Evolutionary conservation across 2,329 filamentous ascomycete genomes (phyloP).

Genomic region (Metarhizium guizhouense): DNA sequence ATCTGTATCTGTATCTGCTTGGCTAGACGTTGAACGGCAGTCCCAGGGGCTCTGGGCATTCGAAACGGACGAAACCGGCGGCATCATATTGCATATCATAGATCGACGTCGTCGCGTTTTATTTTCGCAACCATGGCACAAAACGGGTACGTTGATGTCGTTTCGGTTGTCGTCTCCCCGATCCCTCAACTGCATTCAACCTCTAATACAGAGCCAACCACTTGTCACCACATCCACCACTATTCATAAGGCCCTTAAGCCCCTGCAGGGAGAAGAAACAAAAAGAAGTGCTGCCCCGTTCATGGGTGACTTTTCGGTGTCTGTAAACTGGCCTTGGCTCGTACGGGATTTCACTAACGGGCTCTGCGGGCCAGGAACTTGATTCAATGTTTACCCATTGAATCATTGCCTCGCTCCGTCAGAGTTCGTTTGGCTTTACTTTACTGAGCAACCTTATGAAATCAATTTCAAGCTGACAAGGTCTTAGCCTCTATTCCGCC

Average conservation of each 20-base stretch:
- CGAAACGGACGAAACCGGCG: neutral
- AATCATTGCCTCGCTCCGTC: neutral
- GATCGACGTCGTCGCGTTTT: constrained; percentile 2
- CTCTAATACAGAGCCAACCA: neutral
- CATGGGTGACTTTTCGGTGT: neutral
- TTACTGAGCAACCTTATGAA: neutral
- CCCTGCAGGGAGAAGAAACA: neutral
- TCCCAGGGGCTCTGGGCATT: neutral
- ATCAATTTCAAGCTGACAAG: constrained; percentile 4
- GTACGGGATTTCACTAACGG: neutral
- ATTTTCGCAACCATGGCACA: constrained; percentile 22
- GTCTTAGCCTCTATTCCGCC: constrained; percentile 44
- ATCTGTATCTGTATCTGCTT: neutral
- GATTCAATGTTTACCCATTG: neutral
- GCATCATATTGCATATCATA: neutral
- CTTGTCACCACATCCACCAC: neutral
- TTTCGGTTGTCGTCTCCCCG: neutral
- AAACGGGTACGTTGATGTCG: constrained; percentile 17
- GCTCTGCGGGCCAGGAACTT: neutral
- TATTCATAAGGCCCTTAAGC: neutral
- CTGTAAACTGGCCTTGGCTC: neutral
- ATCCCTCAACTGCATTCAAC: neutral
- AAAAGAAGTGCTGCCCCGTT: neutral
- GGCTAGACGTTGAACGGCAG: neutral
- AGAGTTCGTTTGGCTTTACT: too few species aligned